A percentile compares a stretch with the other conserved stretches of the same genome.
These are phyloP conservation scores for Mortierella alpina DNA, from an alignment of 192 early-diverging fungal species.

Conservation along the genomic window DNA sequence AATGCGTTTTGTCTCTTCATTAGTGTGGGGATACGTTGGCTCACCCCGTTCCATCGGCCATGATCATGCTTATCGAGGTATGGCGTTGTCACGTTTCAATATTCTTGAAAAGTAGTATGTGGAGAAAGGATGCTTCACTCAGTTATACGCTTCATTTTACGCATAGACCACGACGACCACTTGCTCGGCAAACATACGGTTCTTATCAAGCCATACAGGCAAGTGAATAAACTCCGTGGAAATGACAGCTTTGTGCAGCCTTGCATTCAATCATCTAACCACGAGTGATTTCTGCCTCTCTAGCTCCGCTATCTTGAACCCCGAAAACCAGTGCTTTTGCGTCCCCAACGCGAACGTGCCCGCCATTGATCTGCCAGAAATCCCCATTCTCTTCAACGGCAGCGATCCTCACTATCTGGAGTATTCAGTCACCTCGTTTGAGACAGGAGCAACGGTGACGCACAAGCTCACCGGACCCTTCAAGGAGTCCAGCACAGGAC, in stretches of 20 bases:
- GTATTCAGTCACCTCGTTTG: slow-evolving; percentile 41
- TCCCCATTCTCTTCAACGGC: slow-evolving; percentile 43
- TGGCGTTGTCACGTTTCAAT: neutral
- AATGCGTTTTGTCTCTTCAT: neutral
- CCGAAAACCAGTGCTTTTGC: slow-evolving; percentile 57
- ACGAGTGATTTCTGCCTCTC: neutral
- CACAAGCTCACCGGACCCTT: slow-evolving; percentile 30
- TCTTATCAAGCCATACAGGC: slow-evolving; percentile 39
- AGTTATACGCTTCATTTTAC: too few relatives aligned
- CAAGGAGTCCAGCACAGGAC: slow-evolving; percentile 26
- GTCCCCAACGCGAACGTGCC: slow-evolving; percentile 39
- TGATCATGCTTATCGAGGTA: slow-evolving; percentile 12
- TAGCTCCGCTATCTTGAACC: slow-evolving; percentile 62
- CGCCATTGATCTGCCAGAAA: slow-evolving; percentile 23
- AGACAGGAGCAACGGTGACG: slow-evolving; percentile 19
- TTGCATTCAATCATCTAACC: neutral
- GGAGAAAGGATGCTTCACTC: too few relatives aligned
- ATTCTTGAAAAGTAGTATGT: too few relatives aligned
- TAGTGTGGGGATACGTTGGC: slow-evolving; percentile 35
- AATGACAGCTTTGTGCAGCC: neutral
- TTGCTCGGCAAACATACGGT: slow-evolving; percentile 39
- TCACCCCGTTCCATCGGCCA: slow-evolving; percentile 3
- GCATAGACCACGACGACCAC: slow-evolving; percentile 39
- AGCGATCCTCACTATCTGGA: slow-evolving; percentile 38
- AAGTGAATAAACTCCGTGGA: neutral